These are phyloP conservation scores for Aspergillus costaricaensis DNA, from an alignment of 2,329 filamentous ascomycete species.

Conservation along the genomic window DNA sequence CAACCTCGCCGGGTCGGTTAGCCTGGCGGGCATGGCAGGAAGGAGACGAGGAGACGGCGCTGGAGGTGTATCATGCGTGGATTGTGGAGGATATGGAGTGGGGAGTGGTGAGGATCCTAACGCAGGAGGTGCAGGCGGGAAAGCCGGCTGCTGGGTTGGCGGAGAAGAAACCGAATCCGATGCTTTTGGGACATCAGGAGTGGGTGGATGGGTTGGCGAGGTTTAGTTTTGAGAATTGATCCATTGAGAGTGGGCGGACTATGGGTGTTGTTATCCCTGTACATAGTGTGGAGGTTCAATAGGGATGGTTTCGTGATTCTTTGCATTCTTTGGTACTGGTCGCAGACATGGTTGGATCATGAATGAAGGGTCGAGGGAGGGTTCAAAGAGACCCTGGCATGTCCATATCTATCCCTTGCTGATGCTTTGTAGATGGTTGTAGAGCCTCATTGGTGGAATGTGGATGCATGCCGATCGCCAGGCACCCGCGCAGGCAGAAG, in stretches of 20 bases:
- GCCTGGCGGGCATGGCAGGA: constrained; percentile 10
- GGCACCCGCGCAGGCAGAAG: neutral
- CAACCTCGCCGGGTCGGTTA: neutral
- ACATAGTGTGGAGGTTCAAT: neutral
- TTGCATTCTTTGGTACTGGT: neutral
- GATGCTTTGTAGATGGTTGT: too few relatives aligned
- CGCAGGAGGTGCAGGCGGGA: constrained; percentile 10
- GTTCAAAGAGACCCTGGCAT: too few relatives aligned
- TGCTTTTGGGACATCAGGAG: constrained; percentile 10
- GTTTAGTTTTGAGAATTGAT: constrained; percentile 47
- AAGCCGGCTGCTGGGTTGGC: constrained; percentile 9
- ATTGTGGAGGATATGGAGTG: constrained; percentile 9
- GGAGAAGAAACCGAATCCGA: constrained; percentile 6
- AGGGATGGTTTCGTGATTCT: neutral
- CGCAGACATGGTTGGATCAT: neutral
- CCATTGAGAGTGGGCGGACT: too few relatives aligned
- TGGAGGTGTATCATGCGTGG: constrained; percentile 12
- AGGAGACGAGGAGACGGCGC: constrained; percentile 9
- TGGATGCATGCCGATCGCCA: neutral
- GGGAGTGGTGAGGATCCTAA: constrained; percentile 6
- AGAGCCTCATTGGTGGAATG: too few relatives aligned
- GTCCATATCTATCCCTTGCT: too few relatives aligned
- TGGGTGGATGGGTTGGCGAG: constrained; percentile 8
- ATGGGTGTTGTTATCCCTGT: neutral
- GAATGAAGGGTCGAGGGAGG: too few relatives aligned